phyloP scores from a whole-genome alignment of 2,329 filamentous ascomycete genomes.

The Parafenestella ontariensis region DNA sequence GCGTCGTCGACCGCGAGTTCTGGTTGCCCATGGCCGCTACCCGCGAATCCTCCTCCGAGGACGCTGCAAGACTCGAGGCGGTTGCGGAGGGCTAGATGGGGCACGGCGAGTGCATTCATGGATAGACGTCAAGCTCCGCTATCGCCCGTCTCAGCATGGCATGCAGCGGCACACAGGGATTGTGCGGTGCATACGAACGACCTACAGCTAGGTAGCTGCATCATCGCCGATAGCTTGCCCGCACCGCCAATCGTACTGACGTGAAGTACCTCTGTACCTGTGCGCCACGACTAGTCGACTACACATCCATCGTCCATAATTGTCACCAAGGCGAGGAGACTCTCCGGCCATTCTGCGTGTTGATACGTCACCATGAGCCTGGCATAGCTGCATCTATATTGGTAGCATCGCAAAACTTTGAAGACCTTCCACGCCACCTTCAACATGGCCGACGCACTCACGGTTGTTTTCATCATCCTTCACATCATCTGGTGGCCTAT shows the following conservation, averaged over 20 bases:
- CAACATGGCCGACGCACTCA: constrained; percentile 41
- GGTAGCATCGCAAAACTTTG: background rate
- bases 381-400: constrained; percentile 10
- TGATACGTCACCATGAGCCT: constrained; percentile 13
- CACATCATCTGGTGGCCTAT: constrained; percentile 50
- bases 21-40: constrained; percentile 44
- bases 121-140: constrained; percentile 17
- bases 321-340: background rate
- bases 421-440: background rate
- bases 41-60: background rate
- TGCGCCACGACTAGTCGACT: no score
- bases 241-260: constrained; percentile 19
- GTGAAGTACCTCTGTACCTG: no score
- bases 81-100: constrained; percentile 1
- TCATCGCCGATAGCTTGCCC: constrained; percentile 24
- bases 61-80: background rate
- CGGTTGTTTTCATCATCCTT: constrained; percentile 36
- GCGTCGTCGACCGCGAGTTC: constrained; percentile 34
- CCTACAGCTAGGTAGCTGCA: no score
- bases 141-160: constrained; percentile 21
- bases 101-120: background rate
- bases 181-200: constrained; percentile 12
- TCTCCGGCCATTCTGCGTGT: background rate
- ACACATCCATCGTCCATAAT: no score
- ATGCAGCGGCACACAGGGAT: constrained; percentile 32